Base-by-base conservation (phyloP, 371 early-diverging fungal genomes). In the Mortierella sp. region DNA sequence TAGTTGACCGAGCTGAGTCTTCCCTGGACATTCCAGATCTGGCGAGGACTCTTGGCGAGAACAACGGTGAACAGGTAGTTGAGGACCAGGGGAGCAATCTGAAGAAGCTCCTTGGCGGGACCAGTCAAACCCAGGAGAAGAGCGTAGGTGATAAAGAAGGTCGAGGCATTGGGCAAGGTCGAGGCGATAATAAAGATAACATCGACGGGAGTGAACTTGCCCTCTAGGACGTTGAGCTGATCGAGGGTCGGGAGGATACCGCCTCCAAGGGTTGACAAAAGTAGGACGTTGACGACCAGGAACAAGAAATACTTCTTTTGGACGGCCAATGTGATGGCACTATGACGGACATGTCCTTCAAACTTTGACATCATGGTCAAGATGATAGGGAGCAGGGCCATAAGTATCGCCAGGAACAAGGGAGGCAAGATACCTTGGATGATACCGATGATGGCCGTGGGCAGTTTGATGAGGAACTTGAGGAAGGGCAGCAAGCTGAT, bases 381-480 rank as follows among this genome's bases (percentile, higher is more conserved):
- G 73, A 96, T 79, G 24, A 93, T 87, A 24, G 96, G 96, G 31
- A 97, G 90, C 46, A 96, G 76, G 0, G 91, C 79, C 89, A 97
- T 92, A 76, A 97, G 88, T 28, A 95, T 89, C 14, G 95, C 91
- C 53, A 97, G 86, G 55, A 92, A 91, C 21, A 93, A 81, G 11
- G 97, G 91, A 44, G 97, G 96, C 13, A 97, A 80, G 59, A 96
- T 90, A 90, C 97, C 97, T 71, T 95, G 92, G 73, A 96, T 91
- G 70, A 95, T 88, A 73, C 94, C 95, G 21, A 91, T 77, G 37
- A 92, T 79, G 1, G 83, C 75, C 1, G 6, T 1, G 2, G 84
- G 81, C 11, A 89, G 78, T 13, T 76, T 81, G 16, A 88, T 85
- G 13, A 90, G 80, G 69, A 78, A 88, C 8, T 55, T 40, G 50